Evolutionary conservation across 2,329 filamentous ascomycete species (phyloP), one percentile per base, ranked within the genome.

Genomic region (Metarhizium brunneum): DNA sequence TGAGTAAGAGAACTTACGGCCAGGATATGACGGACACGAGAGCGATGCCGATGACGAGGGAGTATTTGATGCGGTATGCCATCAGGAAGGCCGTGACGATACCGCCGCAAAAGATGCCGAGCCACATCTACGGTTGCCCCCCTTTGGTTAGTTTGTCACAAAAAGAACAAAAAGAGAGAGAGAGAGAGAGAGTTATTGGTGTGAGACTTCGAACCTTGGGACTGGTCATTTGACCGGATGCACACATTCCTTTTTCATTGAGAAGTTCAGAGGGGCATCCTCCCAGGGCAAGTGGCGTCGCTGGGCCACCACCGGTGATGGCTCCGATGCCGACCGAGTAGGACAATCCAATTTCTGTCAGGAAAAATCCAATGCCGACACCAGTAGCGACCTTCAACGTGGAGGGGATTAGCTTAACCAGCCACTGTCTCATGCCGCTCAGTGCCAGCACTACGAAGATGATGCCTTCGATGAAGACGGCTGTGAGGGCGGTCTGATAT

Each of bases 311-410:
- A 32, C 90, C 90, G 0, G 87, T 90, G 58, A 95, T 85, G 36
- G 88, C 79, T 16, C 91, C 90, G 63, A 96, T 92, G 55, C 91
- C 91, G 49, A 88, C 84, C 25, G 84, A 85, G 67, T 94, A 94
- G 0, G 88, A 90, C 60, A 86, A 75, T 2, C 83, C 83, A 58
- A 84, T 83, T 59, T 84, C 77, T 0, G 83, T 84, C 29, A 86
- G 72, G 60, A 85, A 85, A 42, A 86, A 71, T 2, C 83, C 83
- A 43, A 86, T 86, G 2, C 83, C 83, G 4, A 85, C 83, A 20
- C 83, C 83, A 25, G 80, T 84, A 11, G 83, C 83, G 1, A 81
- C 83, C 68, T 86, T 86, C 63, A 86, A 79, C 2, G 82, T 85
- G 2, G 78, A 75, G 0, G 83, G 83, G 49, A 86, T 85, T 54